Evolutionary conservation across 2,329 filamentous ascomycete species (phyloP).

Genomic region (Alternaria brassicicola): DNA sequence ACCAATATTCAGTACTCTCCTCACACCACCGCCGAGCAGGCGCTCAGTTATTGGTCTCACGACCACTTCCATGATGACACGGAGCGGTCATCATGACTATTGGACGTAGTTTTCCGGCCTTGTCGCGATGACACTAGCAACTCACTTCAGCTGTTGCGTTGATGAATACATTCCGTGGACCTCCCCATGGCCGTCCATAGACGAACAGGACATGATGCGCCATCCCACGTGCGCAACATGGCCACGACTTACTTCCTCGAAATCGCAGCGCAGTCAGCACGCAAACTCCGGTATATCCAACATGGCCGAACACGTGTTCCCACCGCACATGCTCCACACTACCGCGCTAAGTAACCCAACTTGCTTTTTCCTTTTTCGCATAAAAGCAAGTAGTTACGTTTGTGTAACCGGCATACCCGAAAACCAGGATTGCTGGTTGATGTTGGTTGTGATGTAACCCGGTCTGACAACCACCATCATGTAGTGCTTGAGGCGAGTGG

Average conservation of each 20-base stretch:
- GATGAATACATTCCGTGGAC: neutral
- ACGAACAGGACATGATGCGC: neutral
- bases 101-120: neutral
- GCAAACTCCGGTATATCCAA: neutral
- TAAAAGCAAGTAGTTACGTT: neutral
- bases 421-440: neutral
- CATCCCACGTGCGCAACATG: neutral
- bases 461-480: neutral
- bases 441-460: neutral
- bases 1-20: neutral
- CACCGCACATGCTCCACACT: neutral
- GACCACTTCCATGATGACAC: neutral
- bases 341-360: neutral
- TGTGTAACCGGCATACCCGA: constrained; percentile 3
- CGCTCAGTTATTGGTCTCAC: neutral
- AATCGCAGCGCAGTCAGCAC: constrained; percentile 4
- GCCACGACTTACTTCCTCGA: neutral
- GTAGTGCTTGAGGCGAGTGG: neutral
- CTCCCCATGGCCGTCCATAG: neutral
- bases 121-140: neutral
- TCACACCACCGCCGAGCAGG: neutral
- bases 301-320: constrained; percentile 10
- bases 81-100: neutral
- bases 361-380: neutral
- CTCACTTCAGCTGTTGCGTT: constrained; percentile 1